Conservation (phyloP, 164 flowering plant genomes). For the Annona squamosa region DNA sequence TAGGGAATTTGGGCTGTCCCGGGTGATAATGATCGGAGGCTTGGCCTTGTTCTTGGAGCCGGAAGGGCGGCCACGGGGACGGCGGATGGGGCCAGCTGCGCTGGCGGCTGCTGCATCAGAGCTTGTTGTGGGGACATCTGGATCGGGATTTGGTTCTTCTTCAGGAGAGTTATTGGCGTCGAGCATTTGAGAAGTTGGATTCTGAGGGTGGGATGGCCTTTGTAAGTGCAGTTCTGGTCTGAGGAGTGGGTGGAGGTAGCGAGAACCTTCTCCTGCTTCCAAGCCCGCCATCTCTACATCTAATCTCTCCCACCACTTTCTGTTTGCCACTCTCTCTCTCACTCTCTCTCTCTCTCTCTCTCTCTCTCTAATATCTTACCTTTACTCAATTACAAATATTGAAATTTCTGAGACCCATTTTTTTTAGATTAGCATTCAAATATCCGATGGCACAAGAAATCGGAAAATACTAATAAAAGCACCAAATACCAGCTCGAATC, state of each 20-base stretch:
- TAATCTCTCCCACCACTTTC: conserved; percentile 44
- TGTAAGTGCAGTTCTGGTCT: conserved; percentile 30
- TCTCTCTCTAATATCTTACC: not conserved
- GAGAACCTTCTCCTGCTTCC: conserved; percentile 30
- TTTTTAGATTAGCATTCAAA: not conserved
- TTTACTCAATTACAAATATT: not conserved
- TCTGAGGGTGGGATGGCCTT: conserved; percentile 8
- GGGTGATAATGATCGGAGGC: conserved; percentile 25
- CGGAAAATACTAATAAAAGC: not conserved
- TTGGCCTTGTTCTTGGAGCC: conserved; percentile 30
- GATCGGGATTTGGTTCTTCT: conserved; percentile 10
- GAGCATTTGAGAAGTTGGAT: conserved; percentile 9
- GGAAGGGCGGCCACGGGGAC: conserved; percentile 23
- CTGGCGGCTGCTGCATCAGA: conserved; percentile 7
- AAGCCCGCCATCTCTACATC: conserved; percentile 41
- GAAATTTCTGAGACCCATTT: not conserved
- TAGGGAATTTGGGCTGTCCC: conserved; percentile 26
- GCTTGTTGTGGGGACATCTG: conserved; percentile 12
- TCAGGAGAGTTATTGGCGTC: conserved; percentile 21
- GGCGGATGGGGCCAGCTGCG: conserved; percentile 6
- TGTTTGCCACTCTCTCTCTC: conserved; percentile 30
- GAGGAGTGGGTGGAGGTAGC: conserved; percentile 38
- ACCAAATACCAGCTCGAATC: not conserved
- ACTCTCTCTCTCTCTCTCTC: not conserved
- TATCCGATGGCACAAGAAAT: not conserved